Evolutionary conservation across 305 asterid genomes (phyloP), one percentile per base, ranked within the genome.

Genomic region (Fraxinus xanthoxyloides): DNA sequence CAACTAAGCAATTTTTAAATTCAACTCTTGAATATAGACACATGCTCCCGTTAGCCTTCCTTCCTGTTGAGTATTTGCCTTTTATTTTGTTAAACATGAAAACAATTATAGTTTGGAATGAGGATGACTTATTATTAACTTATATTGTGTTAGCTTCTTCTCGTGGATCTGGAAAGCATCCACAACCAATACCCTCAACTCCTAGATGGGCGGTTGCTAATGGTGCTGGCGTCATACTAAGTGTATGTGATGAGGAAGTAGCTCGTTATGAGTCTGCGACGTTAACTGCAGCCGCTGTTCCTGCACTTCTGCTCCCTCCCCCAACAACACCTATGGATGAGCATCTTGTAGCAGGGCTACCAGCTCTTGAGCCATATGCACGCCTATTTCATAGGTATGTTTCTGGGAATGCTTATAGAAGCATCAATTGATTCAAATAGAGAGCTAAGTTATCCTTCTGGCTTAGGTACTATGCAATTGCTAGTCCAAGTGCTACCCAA

Each of bases 201-300:
- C 99, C 99, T 7, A 92, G 99, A 87, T 97, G 99, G 99, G 99
- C 99, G 28, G 98, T 93, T 89, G 99, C 99, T 85, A 97, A 97
- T 87, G 99, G 99, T 32, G 99, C 99, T 81, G 99, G 99, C 81
- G 99, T 97, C 67, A 97, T 97, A 87, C 91, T 97, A 75, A 97
- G 99, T 87, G 99, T 97, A 82, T 97, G 99, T 84, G 99, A 97
- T 17, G 99, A 94, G 82, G 99, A 97, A 93, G 99, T 94, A 78
- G 91, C 94, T 86, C 99, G 95, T 81, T 92, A 94, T 87, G 98
- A 93, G 91, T 94, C 98, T 79, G 97, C 98, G 82, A 92, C 95
- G 84, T 90, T 97, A 82, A 97, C 99, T 40, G 98, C 98, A 72
- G 98, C 90, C 76, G 98, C 99, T 85, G 99, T 97, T 78, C 99